A percentile compares a stretch with the other conserved stretches of the same genome.
Conservation (phyloP, 2,329 filamentous ascomycete genomes). For the Rhexocercosporidium sp. region DNA sequence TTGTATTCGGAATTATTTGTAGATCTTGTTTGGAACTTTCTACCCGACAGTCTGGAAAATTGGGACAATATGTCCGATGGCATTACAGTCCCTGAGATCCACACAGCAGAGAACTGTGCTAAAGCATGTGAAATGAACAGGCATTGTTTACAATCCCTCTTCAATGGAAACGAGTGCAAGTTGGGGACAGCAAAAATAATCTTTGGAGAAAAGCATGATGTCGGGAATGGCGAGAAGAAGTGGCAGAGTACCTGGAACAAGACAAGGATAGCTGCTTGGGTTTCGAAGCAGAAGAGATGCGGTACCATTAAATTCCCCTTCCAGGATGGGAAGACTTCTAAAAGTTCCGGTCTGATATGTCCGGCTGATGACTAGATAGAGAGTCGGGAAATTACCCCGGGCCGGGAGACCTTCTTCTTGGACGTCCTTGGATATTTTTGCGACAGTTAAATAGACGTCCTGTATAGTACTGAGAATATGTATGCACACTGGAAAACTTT, state of each 20-base stretch:
- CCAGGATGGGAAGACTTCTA: constrained; percentile 6
- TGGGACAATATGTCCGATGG: constrained; percentile 54
- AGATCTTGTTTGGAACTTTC: constrained; percentile 50
- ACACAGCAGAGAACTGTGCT: constrained; percentile 51
- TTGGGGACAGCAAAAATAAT: constrained; percentile 22
- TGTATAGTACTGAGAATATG: neutral
- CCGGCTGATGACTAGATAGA: too few species aligned
- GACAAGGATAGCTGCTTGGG: constrained; percentile 19
- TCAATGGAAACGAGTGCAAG: constrained; percentile 26
- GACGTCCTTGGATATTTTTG: neutral
- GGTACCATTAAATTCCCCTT: neutral
- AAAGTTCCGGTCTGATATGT: neutral
- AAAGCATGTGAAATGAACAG: constrained; percentile 50
- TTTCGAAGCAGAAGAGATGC: constrained; percentile 17
- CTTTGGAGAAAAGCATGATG: constrained; percentile 8
- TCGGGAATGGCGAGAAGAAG: neutral
- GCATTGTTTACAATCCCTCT: constrained; percentile 43
- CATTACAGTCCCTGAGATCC: neutral
- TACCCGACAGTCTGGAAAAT: constrained; percentile 38
- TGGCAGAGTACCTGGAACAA: constrained; percentile 24
- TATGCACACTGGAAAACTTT: too few species aligned
- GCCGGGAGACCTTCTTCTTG: neutral
- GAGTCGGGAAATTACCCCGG: neutral
- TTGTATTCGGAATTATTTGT: constrained; percentile 55
- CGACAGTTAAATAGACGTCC: neutral